Base-by-base conservation (phyloP, 148 eudicot genomes). In the Vaccinium myrtillus region DNA sequence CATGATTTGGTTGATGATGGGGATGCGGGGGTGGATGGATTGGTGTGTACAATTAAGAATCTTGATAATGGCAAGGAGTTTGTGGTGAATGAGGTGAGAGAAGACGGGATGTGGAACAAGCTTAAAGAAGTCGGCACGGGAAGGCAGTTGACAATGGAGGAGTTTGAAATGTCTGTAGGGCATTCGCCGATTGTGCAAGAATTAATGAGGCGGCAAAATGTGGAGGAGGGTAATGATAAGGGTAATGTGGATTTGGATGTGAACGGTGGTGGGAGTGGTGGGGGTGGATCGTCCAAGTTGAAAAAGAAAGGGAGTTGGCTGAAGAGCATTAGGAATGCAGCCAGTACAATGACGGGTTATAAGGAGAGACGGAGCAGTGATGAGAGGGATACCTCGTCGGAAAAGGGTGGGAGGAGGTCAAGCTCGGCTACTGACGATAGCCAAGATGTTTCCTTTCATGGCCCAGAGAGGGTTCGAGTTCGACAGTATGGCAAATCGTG, bases 371-470 rank as follows among this genome's bases (percentile, higher is more conserved):
- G 95, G 54, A 95, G 95, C 70, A 92, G 95, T 83, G 95, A 95
- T 81, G 98, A 96, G 61, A 92, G 92, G 87, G 99, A 96, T 82
- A 92, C 97, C 19, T 91, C 98, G 0, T 94, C 99, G 2, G 99
- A 93, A 71, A 95, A 90, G 83, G 94, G 98, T 83, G 98, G 96
- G 19, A 86, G 92, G 84, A 93, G 97, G 84, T 96, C 97, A 1
- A 96, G 99, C 83, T 95, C 95, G 4, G 99, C 98, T 4, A 96
- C 99, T 21, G 99, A 96, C 87, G 99, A 94, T 87, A 96, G 99
- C 85, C 98, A 96, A 82, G 98, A 96, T 71, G 89, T 80, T 58
- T 91, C 94, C 0, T 94, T 92, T 87, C 94, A 96, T 86, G 98
- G 95, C 75, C 99, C 98, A 0, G 98, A 96, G 84, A 92, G 91